Evolutionary conservation across 306 rosid genomes (phyloP), one percentile per base, ranked within the genome.

Genomic region (Argentina anserina): DNA sequence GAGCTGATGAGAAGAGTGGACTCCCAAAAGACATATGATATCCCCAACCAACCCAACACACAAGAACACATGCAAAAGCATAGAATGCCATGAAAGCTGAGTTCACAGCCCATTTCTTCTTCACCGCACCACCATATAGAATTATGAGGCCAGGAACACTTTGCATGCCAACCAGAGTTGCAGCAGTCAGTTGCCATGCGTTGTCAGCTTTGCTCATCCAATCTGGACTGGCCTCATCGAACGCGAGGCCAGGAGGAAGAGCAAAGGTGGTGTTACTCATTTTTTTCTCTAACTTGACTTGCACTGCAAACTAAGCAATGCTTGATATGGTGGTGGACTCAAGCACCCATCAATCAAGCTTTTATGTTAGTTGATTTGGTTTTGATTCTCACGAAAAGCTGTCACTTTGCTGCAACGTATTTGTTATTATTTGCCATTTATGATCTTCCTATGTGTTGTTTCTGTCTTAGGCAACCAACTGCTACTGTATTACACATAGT

Each of bases 131-230:
- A 0, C 87, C 87, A 28, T 80, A 83, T 10, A 83, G 84, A 21
- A 83, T 73, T 0, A 83, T 64, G 15, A 83, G 81, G 21, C 87
- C 87, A 9, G 87, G 87, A 7, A 83, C 73, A 50, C 87, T 80
- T n/a, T 83, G 84, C 4, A 83, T 70, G 18, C 87, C 84, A 0
- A 83, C 87, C 2, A 83, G 46, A 0, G 87, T 83, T 13, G 84
- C 87, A 0, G 87, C 87, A 1, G 75, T 83, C 68, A 83, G 71
- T 69, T 83, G 87, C 87, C 87, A 83, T 2, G 87, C 84, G 23
- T 83, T 83, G 84, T 83, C 87, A 15, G 63, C 87, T 58, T 83
- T 83, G 84, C 70, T 83, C 84, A 80, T 73, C 87, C 87, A 83
- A 0, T 36, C 82, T 5, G 84, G 87, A 29, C 55, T 56, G 0